Base-by-base conservation (phyloP, 257 asterid species). In the Capsicum rhomboideum region DNA sequence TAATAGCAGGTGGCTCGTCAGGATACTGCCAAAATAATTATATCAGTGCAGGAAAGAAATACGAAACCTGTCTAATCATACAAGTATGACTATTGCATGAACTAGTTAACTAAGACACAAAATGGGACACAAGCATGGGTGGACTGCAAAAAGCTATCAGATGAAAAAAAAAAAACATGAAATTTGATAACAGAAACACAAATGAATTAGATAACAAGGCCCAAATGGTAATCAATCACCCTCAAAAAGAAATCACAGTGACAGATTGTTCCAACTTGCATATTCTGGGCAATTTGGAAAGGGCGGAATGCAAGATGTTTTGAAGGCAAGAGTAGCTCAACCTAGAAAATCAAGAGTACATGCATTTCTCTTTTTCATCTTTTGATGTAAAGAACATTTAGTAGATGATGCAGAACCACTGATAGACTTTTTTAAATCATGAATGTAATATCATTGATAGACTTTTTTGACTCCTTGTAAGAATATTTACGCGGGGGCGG, bases 11-110 rank as follows among this genome's bases (percentile, higher is more conserved):
- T 67, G 92, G 91, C 86, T 89, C 96, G 86, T 93, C 95, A 80
- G 98, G 99, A 90, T 94, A 96, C 99, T 96, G 93, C 86, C 85
- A 88, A 54, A 89, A 67, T 31, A 85, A 82, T 86, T 46, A 16
- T 50, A 49, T 40, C 18, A 80, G 55, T 44, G 80, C 80, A 44
- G 40, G 37, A 72, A 44, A 72, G 80, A 72, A 21, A 72, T 72
- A 17, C 21, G 80, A 7, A 72, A 72, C 21, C 13, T 44, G 21
- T 71, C 34, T 71, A 71, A 44, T 71, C 79, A 72, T 16, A 72
- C 37, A 13, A 72, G 58, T 21, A 72, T 17, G 20, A 18, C 34
- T 63, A 34, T 44, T 55, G 18, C 74, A 63, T 63, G 42, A 69
- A 82, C 0, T 69, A 82, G 78, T 44, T 61, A 29, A 63, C 49